Base-by-base conservation (phyloP, 768 basidiomycete species). In the Mrakia hoshinonis region DNA sequence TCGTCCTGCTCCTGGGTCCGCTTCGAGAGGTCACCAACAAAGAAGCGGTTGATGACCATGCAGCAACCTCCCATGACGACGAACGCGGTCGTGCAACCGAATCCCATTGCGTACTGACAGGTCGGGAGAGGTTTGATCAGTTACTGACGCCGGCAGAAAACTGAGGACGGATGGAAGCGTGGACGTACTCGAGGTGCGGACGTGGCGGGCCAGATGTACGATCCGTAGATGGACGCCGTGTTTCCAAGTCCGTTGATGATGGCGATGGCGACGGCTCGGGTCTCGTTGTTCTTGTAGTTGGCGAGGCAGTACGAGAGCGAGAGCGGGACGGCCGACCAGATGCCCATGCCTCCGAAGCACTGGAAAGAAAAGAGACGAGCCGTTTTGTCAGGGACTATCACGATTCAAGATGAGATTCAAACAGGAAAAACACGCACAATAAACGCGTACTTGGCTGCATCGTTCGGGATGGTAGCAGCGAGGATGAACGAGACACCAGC, bases 301-400 rank as follows among this genome's bases (percentile, higher is more conserved):
- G 77, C 76, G 36, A 52, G 76, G 67, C 77, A 76, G 76, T 77
- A 79, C n/a, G 73, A 73, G 43, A 80, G 75, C 68, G 76, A 77
- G 46, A 78, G 58, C 24, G 79, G 79, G 0, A 78, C 72, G n/a
- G 75, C 76, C 3, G 77, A 74, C 79, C 79, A 80, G 58, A 80
- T 76, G 46, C 78, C 79, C 18, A 76, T 75, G 31, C 77, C 78
- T 24, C 77, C 79, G 64, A 79, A 78, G 60, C 76, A 77, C 73
- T 78, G 78, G 61, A 79, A 75, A 29, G 73, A 74, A 73, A 31
- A 55, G 26, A n/a, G 22, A n/a, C 24, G n/a, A 24, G 51, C n/a
- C 24, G n/a, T 15, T 7, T 24, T 20, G 49, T 51, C 49, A 20
- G 5, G 24, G 49, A 47, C 49, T 24, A 22, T 18, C 9, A 51